Evolutionary conservation across 1,139 yeast genomes (phyloP).

Genomic region (Yamadazyma diddensiae): DNA sequence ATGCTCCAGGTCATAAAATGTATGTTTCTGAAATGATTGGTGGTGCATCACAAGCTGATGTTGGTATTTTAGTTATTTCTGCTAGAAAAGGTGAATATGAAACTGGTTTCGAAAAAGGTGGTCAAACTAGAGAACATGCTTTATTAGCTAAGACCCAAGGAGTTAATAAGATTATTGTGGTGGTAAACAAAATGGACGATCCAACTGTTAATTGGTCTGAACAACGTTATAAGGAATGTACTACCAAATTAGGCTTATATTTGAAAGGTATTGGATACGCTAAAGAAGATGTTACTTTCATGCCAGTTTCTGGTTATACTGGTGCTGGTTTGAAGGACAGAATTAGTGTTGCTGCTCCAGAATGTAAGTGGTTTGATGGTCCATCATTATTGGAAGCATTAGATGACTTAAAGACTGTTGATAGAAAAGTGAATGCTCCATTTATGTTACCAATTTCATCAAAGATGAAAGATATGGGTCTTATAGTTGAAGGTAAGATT

Average conservation of each 20-base stretch:
- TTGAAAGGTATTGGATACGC: conserved; percentile 89
- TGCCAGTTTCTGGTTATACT: conserved; percentile 98
- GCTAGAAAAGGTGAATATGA: conserved; percentile 99
- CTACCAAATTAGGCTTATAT: conserved; percentile 69
- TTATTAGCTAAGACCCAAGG: conserved; percentile 97
- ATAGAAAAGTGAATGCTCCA: conserved; percentile 89
- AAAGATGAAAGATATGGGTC: conserved; percentile 95
- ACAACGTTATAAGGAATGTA: conserved; percentile 96
- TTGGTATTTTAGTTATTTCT: conserved; percentile 92
- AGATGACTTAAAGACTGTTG: conserved; percentile 75
- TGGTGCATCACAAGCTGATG: conserved; percentile 99
- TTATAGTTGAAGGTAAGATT: conserved; percentile 95
- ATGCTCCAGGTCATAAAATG: conserved; percentile 99
- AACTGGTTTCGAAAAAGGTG: conserved; percentile 98
- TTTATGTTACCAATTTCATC: conserved; percentile 96
- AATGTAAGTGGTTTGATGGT: conserved; percentile 92
- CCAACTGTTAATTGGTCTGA: conserved; percentile 95
- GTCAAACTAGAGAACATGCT: conserved; percentile 99
- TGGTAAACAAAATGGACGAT: conserved; percentile 98
- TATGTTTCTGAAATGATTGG: conserved; percentile 99
- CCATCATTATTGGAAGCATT: conserved; percentile 88
- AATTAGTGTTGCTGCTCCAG: conserved; percentile 44
- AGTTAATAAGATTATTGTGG: conserved; percentile 88
- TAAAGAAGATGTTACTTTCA: conserved; percentile 79
- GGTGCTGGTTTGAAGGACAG: conserved; percentile 96